Evolutionary conservation across 495 filamentous ascomycete species (phyloP).

Genomic region (Immersiella caudata): DNA sequence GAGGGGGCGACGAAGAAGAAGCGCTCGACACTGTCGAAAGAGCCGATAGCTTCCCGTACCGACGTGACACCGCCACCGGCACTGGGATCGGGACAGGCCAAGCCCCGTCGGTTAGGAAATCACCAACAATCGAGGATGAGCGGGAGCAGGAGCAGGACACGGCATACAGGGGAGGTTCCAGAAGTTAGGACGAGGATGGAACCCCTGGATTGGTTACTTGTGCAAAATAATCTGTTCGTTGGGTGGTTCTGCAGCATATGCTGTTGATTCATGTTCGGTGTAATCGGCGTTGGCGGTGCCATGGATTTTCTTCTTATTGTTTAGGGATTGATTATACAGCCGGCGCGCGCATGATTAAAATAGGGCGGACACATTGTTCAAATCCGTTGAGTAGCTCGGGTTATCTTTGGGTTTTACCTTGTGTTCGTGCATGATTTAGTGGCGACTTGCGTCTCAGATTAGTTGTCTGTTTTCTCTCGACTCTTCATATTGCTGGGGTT

Average conservation of each 20-base stretch:
- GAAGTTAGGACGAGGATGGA: neutral
- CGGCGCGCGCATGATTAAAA: neutral
- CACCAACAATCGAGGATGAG: slow-evolving; percentile 11
- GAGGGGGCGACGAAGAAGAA: slow-evolving; percentile 43
- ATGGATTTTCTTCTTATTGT: neutral
- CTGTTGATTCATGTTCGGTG: neutral
- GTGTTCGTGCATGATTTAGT: neutral
- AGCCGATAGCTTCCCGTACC: slow-evolving; percentile 16
- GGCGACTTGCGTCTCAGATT: neutral
- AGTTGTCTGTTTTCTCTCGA: too few relatives aligned
- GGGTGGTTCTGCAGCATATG: neutral
- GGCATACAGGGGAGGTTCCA: slow-evolving; percentile 4
- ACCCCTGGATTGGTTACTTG: neutral
- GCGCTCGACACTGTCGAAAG: slow-evolving; percentile 16
- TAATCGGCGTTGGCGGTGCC: neutral
- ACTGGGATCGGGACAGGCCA: slow-evolving; percentile 1
- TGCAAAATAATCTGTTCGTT: neutral
- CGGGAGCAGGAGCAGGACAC: slow-evolving; percentile 19
- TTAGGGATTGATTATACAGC: neutral
- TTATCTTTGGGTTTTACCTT: neutral
- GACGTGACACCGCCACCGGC: slow-evolving; percentile 25
- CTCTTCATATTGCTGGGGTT: too few relatives aligned
- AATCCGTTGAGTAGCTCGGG: neutral
- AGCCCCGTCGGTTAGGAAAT: slow-evolving; percentile 22
- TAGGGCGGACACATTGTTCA: neutral